Conservation (phyloP, 208 protist genomes). For the Leishmania turanica region DNA sequence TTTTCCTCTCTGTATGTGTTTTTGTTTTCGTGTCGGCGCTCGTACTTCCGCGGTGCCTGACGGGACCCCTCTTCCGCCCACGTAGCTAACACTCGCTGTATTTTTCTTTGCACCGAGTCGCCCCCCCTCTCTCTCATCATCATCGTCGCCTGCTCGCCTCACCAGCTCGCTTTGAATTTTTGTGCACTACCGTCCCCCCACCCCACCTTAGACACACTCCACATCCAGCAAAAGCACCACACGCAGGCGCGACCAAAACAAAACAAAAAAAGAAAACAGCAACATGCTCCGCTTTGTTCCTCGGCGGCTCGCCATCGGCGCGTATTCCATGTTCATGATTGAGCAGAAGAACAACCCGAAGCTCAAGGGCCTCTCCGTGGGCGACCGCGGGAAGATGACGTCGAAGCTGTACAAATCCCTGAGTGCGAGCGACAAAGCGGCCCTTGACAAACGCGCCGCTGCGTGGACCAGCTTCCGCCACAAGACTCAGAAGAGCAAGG, state of each 20-base stretch:
- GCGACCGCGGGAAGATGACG: slow-evolving; percentile 73
- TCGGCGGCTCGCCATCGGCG: slow-evolving; percentile 70
- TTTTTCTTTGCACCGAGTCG: neutral
- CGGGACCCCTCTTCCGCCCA: neutral
- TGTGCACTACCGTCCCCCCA: neutral
- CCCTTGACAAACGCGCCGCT: slow-evolving; percentile 73
- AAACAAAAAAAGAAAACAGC: neutral
- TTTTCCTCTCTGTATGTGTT: slow-evolving; percentile 7
- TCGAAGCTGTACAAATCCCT: slow-evolving; percentile 83
- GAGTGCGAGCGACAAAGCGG: slow-evolving; percentile 48
- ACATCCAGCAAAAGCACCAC: neutral
- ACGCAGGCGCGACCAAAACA: neutral
- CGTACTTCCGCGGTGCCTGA: neutral
- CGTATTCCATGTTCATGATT: slow-evolving; percentile 85
- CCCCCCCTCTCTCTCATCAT: neutral
- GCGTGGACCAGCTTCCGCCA: slow-evolving; percentile 31
- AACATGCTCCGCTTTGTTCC: slow-evolving; percentile 71
- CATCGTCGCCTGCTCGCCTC: neutral
- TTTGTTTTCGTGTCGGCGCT: neutral
- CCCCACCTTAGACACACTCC: neutral
- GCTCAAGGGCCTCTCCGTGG: slow-evolving; percentile 70
- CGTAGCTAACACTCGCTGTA: neutral
- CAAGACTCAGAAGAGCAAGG: slow-evolving; percentile 14
- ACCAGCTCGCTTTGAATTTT: neutral
- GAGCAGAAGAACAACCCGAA: slow-evolving; percentile 88